These are phyloP conservation scores for Grigorovia transvaalensis DNA, from an alignment of 805 yeast genomes.

Conservation along the genomic window DNA sequence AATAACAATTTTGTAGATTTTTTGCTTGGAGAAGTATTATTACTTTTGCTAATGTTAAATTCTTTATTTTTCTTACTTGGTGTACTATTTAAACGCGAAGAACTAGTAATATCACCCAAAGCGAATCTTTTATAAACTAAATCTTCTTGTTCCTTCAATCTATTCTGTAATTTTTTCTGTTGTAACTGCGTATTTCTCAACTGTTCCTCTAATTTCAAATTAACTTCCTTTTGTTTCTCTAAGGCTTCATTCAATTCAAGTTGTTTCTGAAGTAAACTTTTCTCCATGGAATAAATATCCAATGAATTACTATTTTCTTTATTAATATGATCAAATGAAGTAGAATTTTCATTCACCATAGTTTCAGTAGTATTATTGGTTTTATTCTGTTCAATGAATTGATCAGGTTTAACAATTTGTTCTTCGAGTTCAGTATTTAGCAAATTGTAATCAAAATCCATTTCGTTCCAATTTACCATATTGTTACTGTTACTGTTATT, in stretches of 20 bases:
- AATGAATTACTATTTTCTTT: not conserved
- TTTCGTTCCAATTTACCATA: not conserved
- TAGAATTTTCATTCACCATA: not conserved
- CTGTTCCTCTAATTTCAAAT: conserved; percentile 21
- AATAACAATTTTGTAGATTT: conserved; percentile 2
- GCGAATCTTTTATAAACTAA: conserved; percentile 2
- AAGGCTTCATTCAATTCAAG: conserved; percentile 21
- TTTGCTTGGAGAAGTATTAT: conserved; percentile 1
- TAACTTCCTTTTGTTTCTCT: conserved; percentile 23
- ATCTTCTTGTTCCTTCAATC: conserved; percentile 17
- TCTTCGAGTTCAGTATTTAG: not conserved
- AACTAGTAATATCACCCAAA: conserved; percentile 7
- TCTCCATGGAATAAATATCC: conserved; percentile 5
- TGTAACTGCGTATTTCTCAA: conserved; percentile 21
- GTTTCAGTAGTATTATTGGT: not conserved
- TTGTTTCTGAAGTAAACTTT: conserved; percentile 19
- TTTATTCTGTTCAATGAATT: not conserved
- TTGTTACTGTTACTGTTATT: not conserved
- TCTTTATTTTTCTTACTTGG: conserved; percentile 7
- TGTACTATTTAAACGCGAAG: conserved; percentile 9
- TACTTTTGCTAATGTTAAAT: conserved; percentile 2
- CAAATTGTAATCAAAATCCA: not conserved
- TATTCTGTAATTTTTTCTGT: conserved; percentile 21
- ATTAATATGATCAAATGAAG: not conserved
- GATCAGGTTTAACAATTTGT: not conserved